phyloP scores from a whole-genome alignment of 2,329 filamentous ascomycete species.

The Diaporthe sp. region DNA sequence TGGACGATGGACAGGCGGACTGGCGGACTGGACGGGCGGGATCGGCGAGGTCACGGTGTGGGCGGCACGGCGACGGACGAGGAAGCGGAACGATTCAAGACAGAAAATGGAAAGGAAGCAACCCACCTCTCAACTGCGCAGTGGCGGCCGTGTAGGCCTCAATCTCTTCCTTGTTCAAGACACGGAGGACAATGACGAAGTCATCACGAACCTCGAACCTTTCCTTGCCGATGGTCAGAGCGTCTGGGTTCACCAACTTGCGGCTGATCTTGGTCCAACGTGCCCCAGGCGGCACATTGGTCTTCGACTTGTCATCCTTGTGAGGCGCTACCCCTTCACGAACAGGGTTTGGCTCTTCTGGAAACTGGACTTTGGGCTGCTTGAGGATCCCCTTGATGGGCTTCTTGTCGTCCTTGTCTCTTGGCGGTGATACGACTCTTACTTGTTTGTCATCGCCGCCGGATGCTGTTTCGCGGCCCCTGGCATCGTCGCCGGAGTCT shows the following conservation, averaged over 20 bases:
- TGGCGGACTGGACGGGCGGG: conserved; percentile 38
- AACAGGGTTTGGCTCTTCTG: conserved; percentile 85
- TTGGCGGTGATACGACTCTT: conserved; percentile 82
- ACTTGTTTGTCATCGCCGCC: conserved; percentile 62
- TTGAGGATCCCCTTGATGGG: conserved; percentile 89
- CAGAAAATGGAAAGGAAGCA: conserved; percentile 41
- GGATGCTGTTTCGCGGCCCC: conserved; percentile 58
- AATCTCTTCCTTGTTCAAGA: conserved; percentile 90
- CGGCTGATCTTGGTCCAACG: conserved; percentile 95
- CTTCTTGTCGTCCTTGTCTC: conserved; percentile 74
- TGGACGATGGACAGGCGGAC: conserved; percentile 34
- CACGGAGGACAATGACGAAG: conserved; percentile 92
- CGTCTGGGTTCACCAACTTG: conserved; percentile 89
- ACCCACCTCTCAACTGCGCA: conserved; percentile 82
- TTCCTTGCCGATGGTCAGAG: conserved; percentile 88
- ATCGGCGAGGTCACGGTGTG: conserved; percentile 40
- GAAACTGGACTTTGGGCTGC: conserved; percentile 84
- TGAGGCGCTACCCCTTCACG: conserved; percentile 94
- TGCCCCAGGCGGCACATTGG: conserved; percentile 82
- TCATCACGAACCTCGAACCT: conserved; percentile 93
- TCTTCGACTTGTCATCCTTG: conserved; percentile 83
- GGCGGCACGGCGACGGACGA: conserved; percentile 42
- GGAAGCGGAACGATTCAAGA: conserved; percentile 31
- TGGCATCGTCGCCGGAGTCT: conserved; percentile 50
- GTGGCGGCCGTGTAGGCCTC: conserved; percentile 88